A percentile compares a stretch with the other conserved stretches of the same genome.
These are phyloP conservation scores for Globisporangium camurandrum DNA, from an alignment of 352 stramenopile genomes.

Conservation along the genomic window DNA sequence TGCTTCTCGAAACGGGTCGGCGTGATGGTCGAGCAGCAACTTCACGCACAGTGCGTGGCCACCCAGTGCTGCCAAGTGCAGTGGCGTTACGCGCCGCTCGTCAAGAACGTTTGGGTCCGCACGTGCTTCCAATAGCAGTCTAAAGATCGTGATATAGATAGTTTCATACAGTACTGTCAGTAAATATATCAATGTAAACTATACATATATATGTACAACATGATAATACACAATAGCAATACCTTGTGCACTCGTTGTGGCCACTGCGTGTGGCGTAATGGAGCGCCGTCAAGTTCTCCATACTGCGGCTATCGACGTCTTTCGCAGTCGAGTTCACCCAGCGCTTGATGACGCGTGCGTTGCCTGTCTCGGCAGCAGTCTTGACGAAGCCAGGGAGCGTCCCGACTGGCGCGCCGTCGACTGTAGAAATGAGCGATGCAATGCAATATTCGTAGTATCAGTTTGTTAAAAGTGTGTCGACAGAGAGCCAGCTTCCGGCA, in stretches of 20 bases:
- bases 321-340: conserved; percentile 65
- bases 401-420: conserved; percentile 20
- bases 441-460: neutral
- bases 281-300: conserved; percentile 73
- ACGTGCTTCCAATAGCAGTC: conserved; percentile 45
- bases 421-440: conserved; percentile 1
- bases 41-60: conserved; percentile 77
- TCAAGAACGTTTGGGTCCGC: conserved; percentile 68
- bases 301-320: conserved; percentile 59
- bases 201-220: neutral
- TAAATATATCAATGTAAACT: too few species aligned
- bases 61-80: conserved; percentile 63
- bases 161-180: too few species aligned
- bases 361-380: conserved; percentile 62
- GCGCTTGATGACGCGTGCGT: conserved; percentile 71
- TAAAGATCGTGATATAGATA: too few species aligned
- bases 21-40: conserved; percentile 70
- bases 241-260: conserved; percentile 73
- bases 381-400: conserved; percentile 59
- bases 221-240: neutral
- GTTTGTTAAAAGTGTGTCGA: neutral
- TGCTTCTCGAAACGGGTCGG: conserved; percentile 74
- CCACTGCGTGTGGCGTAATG: conserved; percentile 68
- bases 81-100: conserved; percentile 62
- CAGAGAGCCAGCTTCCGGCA: neutral